Base-by-base conservation (phyloP, 768 basidiomycete genomes). In the Piloderma croceum region DNA sequence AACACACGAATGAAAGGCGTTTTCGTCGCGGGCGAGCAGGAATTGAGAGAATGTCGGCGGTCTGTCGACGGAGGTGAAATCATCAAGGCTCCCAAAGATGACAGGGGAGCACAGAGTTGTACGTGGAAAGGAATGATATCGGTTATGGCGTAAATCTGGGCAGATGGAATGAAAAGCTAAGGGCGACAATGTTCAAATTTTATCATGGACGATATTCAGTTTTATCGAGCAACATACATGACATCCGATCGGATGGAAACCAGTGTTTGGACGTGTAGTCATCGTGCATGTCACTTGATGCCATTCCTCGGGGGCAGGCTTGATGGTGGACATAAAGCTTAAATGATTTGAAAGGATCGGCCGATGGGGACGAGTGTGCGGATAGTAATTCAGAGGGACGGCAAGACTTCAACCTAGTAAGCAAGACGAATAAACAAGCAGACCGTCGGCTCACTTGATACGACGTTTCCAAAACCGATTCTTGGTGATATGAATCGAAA, bases 231-330 rank as follows among this genome's bases (percentile, higher is more conserved):
- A 21, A 62, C 73, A 49, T 60, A 81, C 81, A 48, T 79, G 70
- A 48, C 69, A 68, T 41, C 74, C 57, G 3, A 76, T 57, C 13
- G 71, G 70, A 12, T 61, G 54, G 15, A 70, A 37, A 7, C 49
- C 44, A 2, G 67, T 61, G 5, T 51, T 49, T 15, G 53, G 45
- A 13, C 66, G 61, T 21, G 65, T 63, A 32, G 65, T 57, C 49
- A 82, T n/a, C 55, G 54, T 21, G 69, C 66, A 10, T 63, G 58
- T 6, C 51, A 68, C 54, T 72, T 81, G 52, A 59, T 65, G 59
- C 79, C 80, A 85, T 52, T 84, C 83, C 51, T 82, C 82, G 6
- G 83, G 81, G 3, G 70, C 63, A 0, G 68, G 62, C 54, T 83
- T 83, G 41, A 85, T 56, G 3, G 73, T 71, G 1, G 73, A 71